Percentiles rank a stretch among this genome's conserved stretches.
These are phyloP conservation scores for Botrytis deweyae DNA, from an alignment of 2,329 filamentous ascomycete species.

Conservation along the genomic window DNA sequence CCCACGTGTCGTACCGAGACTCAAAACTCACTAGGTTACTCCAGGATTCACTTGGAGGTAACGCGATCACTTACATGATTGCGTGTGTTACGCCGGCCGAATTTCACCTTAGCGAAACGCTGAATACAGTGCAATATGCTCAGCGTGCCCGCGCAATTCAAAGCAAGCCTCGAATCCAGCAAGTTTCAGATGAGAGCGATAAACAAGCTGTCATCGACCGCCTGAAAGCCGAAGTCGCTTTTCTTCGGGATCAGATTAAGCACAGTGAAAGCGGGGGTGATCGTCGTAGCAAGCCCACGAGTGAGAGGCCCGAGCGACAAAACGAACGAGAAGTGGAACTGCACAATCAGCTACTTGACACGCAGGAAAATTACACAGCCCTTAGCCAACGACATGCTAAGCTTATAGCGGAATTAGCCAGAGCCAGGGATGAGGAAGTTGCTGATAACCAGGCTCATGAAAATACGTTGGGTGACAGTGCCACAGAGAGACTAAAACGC, in stretches of 20 bases:
- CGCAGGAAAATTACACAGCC: conserved; percentile 91
- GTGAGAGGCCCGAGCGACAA: conserved; percentile 73
- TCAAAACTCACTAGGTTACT: conserved; percentile 93
- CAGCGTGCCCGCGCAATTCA: conserved; percentile 95
- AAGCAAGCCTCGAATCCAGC: conserved; percentile 94
- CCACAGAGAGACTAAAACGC: conserved; percentile 83
- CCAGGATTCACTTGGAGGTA: conserved; percentile 94
- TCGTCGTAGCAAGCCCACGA: conserved; percentile 51
- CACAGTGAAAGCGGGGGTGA: conserved; percentile 69
- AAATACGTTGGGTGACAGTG: conserved; percentile 69
- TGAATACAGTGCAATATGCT: conserved; percentile 97
- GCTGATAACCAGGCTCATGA: conserved; percentile 58
- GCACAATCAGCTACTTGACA: conserved; percentile 88
- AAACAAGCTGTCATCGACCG: conserved; percentile 93
- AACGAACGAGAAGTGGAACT: conserved; percentile 85
- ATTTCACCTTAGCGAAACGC: conserved; percentile 94
- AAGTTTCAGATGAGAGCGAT: conserved; percentile 82
- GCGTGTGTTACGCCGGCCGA: conserved; percentile 96
- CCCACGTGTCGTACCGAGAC: conserved; percentile 95
- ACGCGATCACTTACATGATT: conserved; percentile 99
- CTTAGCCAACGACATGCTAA: conserved; percentile 93
- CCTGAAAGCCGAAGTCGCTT: conserved; percentile 88
- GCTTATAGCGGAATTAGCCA: conserved; percentile 89
- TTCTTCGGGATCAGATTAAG: conserved; percentile 89
- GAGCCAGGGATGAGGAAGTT: conserved; percentile 69